These are phyloP conservation scores for Trichoderma orchidacearum DNA, from an alignment of 495 filamentous ascomycete genomes.

Conservation along the genomic window DNA sequence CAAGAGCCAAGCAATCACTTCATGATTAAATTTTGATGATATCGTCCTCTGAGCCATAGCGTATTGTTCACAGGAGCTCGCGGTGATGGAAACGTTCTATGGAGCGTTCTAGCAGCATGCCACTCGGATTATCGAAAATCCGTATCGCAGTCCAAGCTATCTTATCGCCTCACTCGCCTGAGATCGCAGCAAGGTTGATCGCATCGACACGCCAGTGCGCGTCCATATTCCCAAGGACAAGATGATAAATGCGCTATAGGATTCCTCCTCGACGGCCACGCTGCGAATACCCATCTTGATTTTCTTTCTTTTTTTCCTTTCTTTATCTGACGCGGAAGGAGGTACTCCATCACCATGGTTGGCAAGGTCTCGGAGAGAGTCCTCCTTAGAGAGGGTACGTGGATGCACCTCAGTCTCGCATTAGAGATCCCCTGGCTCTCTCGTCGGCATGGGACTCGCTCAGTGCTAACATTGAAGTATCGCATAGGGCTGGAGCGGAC, in stretches of 20 bases:
- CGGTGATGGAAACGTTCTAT: no score
- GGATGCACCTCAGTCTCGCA: background rate
- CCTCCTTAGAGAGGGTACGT: slow-evolving; percentile 34
- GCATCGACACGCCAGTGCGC: background rate
- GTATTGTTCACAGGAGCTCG: no score
- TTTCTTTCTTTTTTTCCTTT: no score
- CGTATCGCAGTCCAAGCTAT: background rate
- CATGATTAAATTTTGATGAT: no score
- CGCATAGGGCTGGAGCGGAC: slow-evolving; percentile 74
- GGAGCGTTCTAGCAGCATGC: no score
- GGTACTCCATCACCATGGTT: slow-evolving; percentile 21
- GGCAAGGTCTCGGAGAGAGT: slow-evolving; percentile 41
- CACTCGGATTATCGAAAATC: background rate
- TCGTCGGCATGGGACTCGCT: background rate
- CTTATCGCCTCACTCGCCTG: background rate
- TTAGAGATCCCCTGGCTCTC: background rate
- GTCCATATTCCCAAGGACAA: background rate
- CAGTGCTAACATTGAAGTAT: background rate
- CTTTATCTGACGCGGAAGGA: background rate
- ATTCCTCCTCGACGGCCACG: background rate
- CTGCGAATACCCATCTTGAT: background rate
- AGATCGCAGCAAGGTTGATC: background rate
- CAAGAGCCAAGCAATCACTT: no score
- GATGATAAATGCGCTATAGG: background rate
- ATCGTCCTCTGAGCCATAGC: no score